Evolutionary conservation across 306 rosid species (phyloP).

Genomic region (Astragalus glycyphyllos): DNA sequence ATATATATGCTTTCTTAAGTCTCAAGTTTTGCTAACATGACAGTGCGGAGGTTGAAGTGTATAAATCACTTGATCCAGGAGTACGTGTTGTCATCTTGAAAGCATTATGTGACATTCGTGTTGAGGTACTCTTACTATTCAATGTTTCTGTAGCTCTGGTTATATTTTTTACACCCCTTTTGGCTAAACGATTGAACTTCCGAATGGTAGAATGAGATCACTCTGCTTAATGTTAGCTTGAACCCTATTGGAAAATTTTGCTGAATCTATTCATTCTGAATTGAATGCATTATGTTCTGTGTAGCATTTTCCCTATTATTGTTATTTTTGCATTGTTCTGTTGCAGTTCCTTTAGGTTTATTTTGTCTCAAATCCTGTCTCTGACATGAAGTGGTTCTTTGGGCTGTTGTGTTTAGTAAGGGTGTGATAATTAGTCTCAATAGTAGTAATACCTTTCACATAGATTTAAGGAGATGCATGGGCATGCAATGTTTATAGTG

Average conservation of each 20-base stretch:
- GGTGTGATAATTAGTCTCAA: conserved; percentile 2
- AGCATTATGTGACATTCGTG: conserved; percentile 97
- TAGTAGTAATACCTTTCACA: conserved; percentile 21
- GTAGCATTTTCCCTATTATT: conserved; percentile 15
- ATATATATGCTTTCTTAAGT: conserved; percentile 40
- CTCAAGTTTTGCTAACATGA: conserved; percentile 42
- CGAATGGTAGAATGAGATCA: conserved; percentile 13
- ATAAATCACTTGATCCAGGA: conserved; percentile 85
- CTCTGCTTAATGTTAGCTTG: conserved; percentile 29
- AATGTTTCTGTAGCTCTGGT: conserved; percentile 5
- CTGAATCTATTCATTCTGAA: conserved; percentile 28
- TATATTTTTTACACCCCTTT: conserved; percentile 24
- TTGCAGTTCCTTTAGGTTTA: conserved; percentile 22
- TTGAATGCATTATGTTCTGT: conserved; percentile 20
- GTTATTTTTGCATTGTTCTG: background rate
- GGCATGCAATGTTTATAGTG: conserved; percentile 10
- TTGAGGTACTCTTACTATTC: conserved; percentile 64
- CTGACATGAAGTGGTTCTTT: conserved; percentile 1
- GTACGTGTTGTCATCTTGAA: conserved; percentile 86
- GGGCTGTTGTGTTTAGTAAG: conserved; percentile 29
- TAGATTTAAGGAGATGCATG: conserved; percentile 18
- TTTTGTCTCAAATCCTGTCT: conserved; percentile 2
- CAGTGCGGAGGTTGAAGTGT: conserved; percentile 79
- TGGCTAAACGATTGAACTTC: background rate
- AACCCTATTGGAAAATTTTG: conserved; percentile 29